Evolutionary conservation across 768 basidiomycete genomes (phyloP).

Genomic region (Hygrocybe coccinea): DNA sequence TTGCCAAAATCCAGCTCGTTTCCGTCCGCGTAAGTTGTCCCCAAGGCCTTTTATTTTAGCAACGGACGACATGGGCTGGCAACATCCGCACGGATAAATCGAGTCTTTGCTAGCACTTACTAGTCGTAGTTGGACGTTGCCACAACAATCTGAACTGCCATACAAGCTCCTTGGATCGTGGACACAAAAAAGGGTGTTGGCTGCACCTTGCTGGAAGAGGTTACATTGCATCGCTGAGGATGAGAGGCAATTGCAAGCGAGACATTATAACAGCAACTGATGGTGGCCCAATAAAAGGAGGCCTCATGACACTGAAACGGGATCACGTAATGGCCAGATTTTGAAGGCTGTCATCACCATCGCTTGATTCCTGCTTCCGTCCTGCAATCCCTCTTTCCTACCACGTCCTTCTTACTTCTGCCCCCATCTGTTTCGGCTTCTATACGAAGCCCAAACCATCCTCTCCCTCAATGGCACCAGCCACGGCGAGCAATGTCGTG

Average conservation of each 20-base stretch:
- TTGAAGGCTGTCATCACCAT: neutral
- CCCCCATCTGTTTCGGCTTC: neutral
- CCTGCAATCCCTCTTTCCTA: neutral
- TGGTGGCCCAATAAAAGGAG: neutral
- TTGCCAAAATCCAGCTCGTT: no score
- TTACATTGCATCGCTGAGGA: neutral
- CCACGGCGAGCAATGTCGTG: conserved; percentile 27
- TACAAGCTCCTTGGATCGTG: neutral
- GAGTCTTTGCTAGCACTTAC: no score
- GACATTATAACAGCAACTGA: neutral
- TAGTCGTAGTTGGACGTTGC: no score
- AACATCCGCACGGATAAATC: no score
- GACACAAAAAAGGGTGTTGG: neutral
- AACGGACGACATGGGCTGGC: no score
- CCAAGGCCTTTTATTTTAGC: no score
- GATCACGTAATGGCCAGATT: neutral
- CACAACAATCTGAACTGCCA: no score
- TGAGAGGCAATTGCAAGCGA: neutral
- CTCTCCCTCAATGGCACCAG: conserved; percentile 10
- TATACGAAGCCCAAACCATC: neutral
- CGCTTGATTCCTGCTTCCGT: neutral
- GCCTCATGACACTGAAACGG: neutral
- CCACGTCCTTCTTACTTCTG: neutral
- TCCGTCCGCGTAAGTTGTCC: no score
- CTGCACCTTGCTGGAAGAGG: neutral